A percentile compares a stretch with the other conserved stretches of the same genome.
Conservation (phyloP, 2,329 filamentous ascomycete species). For the Stenocarpella maydis region DNA sequence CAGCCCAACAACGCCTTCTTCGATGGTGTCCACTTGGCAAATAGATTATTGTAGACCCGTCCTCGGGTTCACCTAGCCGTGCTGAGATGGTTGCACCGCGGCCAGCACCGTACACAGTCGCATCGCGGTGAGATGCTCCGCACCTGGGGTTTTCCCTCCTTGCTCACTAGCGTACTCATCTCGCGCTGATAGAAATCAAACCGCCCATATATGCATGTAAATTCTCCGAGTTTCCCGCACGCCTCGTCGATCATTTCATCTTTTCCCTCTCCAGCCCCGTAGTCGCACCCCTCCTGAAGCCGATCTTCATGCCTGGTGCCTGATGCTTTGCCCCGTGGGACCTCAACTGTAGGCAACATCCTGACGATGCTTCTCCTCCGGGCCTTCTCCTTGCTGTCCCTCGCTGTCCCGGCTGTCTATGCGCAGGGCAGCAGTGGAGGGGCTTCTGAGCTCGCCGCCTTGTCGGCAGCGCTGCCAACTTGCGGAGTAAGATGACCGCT, state of each 20-base stretch:
- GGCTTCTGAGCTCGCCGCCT: constrained; percentile 26
- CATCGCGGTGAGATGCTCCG: constrained; percentile 3
- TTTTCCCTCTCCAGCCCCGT: constrained; percentile 1
- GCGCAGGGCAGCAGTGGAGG: constrained; percentile 10
- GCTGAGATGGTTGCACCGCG: constrained; percentile 16
- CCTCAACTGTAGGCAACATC: neutral
- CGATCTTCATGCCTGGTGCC: neutral
- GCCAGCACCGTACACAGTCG: neutral
- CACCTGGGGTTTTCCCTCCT: constrained; percentile 10
- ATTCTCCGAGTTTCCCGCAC: constrained; percentile 23
- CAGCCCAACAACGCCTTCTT: neutral
- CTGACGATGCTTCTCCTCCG: constrained; percentile 24
- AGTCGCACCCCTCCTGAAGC: neutral
- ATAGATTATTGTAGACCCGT: constrained; percentile 2
- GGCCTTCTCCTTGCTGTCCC: constrained; percentile 7
- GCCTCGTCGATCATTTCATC: constrained; percentile 5
- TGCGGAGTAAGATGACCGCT: constrained; percentile 28
- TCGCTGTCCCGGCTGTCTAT: constrained; percentile 7
- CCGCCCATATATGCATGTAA: constrained; percentile 22
- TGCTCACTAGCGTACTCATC: constrained; percentile 2
- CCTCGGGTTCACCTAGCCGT: constrained; percentile 1
- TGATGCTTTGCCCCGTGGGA: constrained; percentile 9
- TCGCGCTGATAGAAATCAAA: constrained; percentile 7
- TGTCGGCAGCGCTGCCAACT: constrained; percentile 28
- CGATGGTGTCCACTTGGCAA: constrained; percentile 12